A percentile compares a stretch with the other conserved stretches of the same genome.
Conservation (phyloP, 345 rosid species). For the Hypericum androsaemum region DNA sequence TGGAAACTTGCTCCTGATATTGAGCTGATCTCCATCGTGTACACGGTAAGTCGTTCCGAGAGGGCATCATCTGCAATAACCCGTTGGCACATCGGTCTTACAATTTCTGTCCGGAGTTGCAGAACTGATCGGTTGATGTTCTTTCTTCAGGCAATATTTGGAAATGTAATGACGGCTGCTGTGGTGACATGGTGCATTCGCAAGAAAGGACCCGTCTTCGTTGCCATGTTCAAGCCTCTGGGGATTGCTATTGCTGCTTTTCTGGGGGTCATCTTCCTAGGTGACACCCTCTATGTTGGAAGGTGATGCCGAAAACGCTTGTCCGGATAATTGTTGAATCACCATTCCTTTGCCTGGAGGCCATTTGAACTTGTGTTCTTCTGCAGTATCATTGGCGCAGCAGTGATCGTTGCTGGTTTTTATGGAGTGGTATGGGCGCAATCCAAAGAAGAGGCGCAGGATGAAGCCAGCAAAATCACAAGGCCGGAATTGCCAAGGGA, state of each 20-base stretch:
- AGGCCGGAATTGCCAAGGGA: constrained; percentile 2
- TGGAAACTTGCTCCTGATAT: constrained; percentile 33
- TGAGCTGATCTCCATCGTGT: constrained; percentile 32
- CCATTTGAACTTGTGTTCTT: background rate
- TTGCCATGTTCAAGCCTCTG: constrained; percentile 50
- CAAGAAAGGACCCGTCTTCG: constrained; percentile 50
- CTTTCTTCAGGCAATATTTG: constrained; percentile 32
- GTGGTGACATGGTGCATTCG: constrained; percentile 34
- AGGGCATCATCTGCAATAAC: background rate
- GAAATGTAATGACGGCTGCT: constrained; percentile 23
- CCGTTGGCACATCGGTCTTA: too few relatives aligned
- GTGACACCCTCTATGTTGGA: constrained; percentile 38
- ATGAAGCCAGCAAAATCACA: background rate
- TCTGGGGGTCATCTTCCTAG: constrained; percentile 34
- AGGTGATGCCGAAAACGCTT: constrained; percentile 27
- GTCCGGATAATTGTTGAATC: too few relatives aligned
- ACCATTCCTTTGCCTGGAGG: too few relatives aligned
- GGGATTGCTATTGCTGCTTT: constrained; percentile 45
- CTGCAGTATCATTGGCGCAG: constrained; percentile 38
- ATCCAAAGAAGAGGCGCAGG: constrained; percentile 24
- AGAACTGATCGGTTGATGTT: background rate
- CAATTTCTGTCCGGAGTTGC: background rate
- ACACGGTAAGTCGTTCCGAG: constrained; percentile 25
- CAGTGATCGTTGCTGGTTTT: constrained; percentile 38
- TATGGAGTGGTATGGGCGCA: constrained; percentile 47